Percentiles rank a stretch among this genome's conserved stretches.
phyloP scores from a whole-genome alignment of 2,329 filamentous ascomycete genomes.

The Sordariomycetes sp. region DNA sequence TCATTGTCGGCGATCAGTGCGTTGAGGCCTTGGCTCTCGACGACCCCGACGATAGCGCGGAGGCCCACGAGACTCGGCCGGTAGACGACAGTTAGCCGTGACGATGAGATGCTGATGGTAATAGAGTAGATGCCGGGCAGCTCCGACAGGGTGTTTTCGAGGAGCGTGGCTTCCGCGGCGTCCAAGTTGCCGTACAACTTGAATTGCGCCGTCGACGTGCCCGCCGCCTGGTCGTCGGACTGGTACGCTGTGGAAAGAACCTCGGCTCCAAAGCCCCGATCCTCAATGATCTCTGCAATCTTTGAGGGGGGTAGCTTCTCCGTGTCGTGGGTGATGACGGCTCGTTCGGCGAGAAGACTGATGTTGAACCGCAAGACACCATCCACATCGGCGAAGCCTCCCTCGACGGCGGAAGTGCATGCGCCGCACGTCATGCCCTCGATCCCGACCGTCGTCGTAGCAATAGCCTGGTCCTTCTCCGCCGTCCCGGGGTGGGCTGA shows the following conservation, averaged over 20 bases:
- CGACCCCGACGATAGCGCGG: slow-evolving; percentile 67
- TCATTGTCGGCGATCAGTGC: slow-evolving; percentile 83
- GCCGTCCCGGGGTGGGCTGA: slow-evolving; percentile 10
- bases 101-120: slow-evolving; percentile 61
- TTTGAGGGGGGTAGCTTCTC: slow-evolving; percentile 58
- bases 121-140: slow-evolving; percentile 66
- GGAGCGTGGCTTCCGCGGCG: slow-evolving; percentile 55
- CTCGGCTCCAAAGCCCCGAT: slow-evolving; percentile 77
- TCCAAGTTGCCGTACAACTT: slow-evolving; percentile 75
- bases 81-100: slow-evolving; percentile 64
- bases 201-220: slow-evolving; percentile 57
- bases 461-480: slow-evolving; percentile 26
- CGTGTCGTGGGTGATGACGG: slow-evolving; percentile 76
- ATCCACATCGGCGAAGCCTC: slow-evolving; percentile 64
- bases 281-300: slow-evolving; percentile 76
- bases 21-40: slow-evolving; percentile 79
- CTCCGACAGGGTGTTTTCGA: slow-evolving; percentile 58
- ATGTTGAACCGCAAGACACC: slow-evolving; percentile 89
- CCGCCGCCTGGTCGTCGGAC: slow-evolving; percentile 38
- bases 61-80: slow-evolving; percentile 64
- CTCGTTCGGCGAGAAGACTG: slow-evolving; percentile 83
- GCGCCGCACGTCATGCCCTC: slow-evolving; percentile 98
- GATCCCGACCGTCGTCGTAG: slow-evolving; percentile 77
- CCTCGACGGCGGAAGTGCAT: slow-evolving; percentile 85
- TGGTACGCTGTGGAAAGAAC: slow-evolving; percentile 68